Evolutionary conservation across 129 eudicot species (phyloP).

Genomic region (Gnaphalium uliginosum): DNA sequence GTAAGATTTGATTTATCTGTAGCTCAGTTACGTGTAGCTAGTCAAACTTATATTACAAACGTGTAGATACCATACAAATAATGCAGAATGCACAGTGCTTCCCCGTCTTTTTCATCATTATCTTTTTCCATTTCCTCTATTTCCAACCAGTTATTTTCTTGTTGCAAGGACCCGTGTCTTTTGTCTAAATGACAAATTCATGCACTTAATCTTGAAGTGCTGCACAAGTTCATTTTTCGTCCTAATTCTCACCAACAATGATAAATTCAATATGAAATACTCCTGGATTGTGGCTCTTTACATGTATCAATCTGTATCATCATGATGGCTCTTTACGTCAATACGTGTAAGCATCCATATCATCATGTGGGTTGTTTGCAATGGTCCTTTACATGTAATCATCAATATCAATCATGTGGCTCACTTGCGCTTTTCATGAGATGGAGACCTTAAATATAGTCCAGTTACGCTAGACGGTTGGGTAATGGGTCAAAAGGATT

Average conservation of each 20-base stretch:
- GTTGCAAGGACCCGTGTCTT: neutral
- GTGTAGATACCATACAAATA: slow-evolving; percentile 7
- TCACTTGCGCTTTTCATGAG: neutral
- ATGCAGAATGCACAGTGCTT: neutral
- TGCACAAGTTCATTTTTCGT: neutral
- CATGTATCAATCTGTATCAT: neutral
- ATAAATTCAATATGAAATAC: neutral
- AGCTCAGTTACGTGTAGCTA: slow-evolving; percentile 10
- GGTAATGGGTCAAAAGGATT: neutral
- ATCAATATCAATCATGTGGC: neutral
- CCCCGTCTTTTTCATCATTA: neutral
- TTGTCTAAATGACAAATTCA: neutral
- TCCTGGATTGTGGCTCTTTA: neutral
- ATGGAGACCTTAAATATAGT: neutral
- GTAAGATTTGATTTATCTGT: slow-evolving; percentile 27
- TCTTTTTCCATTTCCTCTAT: neutral
- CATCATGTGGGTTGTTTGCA: slow-evolving; percentile 19
- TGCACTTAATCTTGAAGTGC: neutral
- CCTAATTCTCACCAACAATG: neutral
- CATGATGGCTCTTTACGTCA: slow-evolving; percentile 21
- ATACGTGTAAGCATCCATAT: slow-evolving; percentile 11
- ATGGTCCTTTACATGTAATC: neutral
- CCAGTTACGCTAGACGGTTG: neutral
- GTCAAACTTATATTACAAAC: slow-evolving; percentile 8
- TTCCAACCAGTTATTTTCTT: neutral